Evolutionary conservation across 345 rosid genomes (phyloP), one percentile per base, ranked within the genome.

Genomic region (Clausena lansium): DNA sequence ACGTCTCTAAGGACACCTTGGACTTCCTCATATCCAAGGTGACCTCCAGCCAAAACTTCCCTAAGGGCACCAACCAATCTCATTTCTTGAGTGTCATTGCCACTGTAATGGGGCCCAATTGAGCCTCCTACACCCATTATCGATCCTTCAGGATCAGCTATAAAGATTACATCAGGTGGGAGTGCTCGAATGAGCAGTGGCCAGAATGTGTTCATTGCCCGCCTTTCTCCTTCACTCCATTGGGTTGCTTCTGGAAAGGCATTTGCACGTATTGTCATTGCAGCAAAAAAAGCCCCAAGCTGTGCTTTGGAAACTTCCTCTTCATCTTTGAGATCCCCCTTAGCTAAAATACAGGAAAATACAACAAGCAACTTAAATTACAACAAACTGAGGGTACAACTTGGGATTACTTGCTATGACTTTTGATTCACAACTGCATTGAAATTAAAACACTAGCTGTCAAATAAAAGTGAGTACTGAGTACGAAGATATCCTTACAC

Each of bases 91-190:
- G 90, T 76, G 73, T 80, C 86, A 82, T 82, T 92, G 54, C 99
- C 99, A 76, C 85, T 88, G 81, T 81, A 95, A 11, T 80, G 94
- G 4, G 97, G 97, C 39, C 98, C 98, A 79, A 91, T 78, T 1
- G 97, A 90, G 73, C 78, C 91, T 50, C 94, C 96, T 2, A 80
- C 70, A 10, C 99, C 94, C 90, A 93, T 84, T 60, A 95, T 83
- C 39, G 98, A 89, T 20, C 97, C 97, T 84, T 93, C 99, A 67
- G 98, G 99, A 74, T 95, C 99, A 4, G 98, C 99, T 82, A 95
- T 85, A 78, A 95, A 95, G 70, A 92, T 86, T 50, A 95, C 92
- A 89, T 93, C 98, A 50, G 93, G 88, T 68, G 97, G 95, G 45
- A 95, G 83, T 4, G 64, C 90, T 28, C 95, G 89, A 80, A 81